Evolutionary conservation across 805 yeast species (phyloP), one percentile per base, ranked within the genome.

Genomic region (Sungouiozyma intestinalis): DNA sequence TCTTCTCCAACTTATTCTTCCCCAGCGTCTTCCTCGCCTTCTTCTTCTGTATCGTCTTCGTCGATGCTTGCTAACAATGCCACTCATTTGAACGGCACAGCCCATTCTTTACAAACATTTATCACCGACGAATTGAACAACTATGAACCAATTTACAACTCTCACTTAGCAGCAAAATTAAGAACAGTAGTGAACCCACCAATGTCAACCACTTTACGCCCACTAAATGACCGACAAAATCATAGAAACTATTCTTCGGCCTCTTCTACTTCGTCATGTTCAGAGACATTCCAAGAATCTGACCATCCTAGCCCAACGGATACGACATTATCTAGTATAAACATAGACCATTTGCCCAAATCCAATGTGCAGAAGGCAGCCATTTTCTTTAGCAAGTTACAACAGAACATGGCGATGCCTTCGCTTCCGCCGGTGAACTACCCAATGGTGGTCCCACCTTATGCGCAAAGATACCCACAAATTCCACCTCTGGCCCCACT

Each of bases 161-260:
- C 37, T 3, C 36, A 43, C 21, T 31, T 48, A 20, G 37, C 21
- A 16, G 42, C 52, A 17, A 54, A 47, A 42, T 40, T 59, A 37
- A 53, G 50, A 39, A 45, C 29, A 7, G 29, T 24, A 24, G 29
- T 24, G 11, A 24, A 24, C 11, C 29, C 29, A 24, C 29, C 6
- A 24, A 11, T 24, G 29, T 24, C 29, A 7, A 24, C 52, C 3
- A 41, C 54, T 7, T 36, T 55, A 39, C 57, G 56, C 3, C 46
- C 53, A 15, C 34, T 41, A 39, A 16, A 46, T 41, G n/a, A 48
- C 42, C 7, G 16, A 41, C 48, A 17, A 38, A 43, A 27, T 35
- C 44, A 17, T 37, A 11, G 18, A 11, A 24, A 24, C 11, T 24
- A 24, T 24, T 24, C 19, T 4, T 24, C 39, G 6, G 16, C 43